Percentiles rank a stretch among this genome's conserved stretches.
These are phyloP conservation scores for Cucurbita moschata DNA, from an alignment of 306 rosid genomes.

Conservation along the genomic window DNA sequence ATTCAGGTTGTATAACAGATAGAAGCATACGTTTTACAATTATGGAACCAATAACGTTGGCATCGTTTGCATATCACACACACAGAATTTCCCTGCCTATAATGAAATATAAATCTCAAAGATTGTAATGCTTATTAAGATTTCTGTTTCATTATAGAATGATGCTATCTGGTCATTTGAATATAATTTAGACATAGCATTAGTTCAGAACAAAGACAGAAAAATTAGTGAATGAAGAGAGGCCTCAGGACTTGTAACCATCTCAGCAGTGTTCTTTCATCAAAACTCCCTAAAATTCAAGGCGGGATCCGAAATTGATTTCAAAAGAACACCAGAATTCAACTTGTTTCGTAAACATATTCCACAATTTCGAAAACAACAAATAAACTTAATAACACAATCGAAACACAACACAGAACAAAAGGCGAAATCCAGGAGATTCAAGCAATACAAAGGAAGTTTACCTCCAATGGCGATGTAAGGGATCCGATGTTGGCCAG, in stretches of 20 bases:
- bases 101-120: background rate
- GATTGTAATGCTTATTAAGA: background rate
- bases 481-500: slow-evolving; percentile 79
- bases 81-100: background rate
- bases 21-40: no score
- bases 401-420: background rate
- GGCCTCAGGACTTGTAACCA: background rate
- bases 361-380: background rate
- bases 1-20: no score
- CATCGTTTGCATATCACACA: no score
- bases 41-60: no score
- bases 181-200: background rate
- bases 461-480: slow-evolving; percentile 77
- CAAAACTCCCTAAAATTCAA: background rate
- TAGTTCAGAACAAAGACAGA: background rate
- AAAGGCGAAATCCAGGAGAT: background rate
- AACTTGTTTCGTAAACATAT: background rate
- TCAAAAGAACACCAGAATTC: background rate
- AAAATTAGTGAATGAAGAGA: background rate
- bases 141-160: background rate
- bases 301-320: background rate
- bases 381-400: background rate
- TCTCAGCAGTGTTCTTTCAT: background rate
- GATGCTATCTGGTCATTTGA: background rate
- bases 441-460: background rate